Base-by-base conservation (phyloP, 257 asterid species). In the Salvia miltiorrhiza region DNA sequence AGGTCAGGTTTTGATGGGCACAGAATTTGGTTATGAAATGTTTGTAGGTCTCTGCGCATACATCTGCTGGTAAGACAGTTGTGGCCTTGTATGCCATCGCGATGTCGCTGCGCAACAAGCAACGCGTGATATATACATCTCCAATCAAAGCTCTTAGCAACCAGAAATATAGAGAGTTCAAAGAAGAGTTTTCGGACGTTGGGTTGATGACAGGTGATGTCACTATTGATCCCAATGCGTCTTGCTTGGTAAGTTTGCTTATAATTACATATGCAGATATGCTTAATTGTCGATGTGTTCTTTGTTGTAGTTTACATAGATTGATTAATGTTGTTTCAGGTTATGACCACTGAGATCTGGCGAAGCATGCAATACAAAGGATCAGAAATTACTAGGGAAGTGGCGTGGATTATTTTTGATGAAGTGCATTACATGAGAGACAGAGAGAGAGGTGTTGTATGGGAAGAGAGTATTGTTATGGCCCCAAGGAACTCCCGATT, bases 351-450 rank as follows among this genome's bases (percentile, higher is more conserved):
- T 0, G 99, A 94, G 83, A 87, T 94, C 72, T 91, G 97, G 99
- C 90, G 97, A 45, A 94, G 97, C 76, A 90, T 94, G 99, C 96
- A 83, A 86, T 94, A 94, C 83, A 94, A 89, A 80, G 99, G 97
- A 66, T 90, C 97, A 47, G 97, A 93, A 76, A 90, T 87, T 69
- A 84, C 76, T 9, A 79, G 96, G 78, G 97, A 94, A 85, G 99
- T 94, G 43, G 99, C 99, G 5, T 94, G 99, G 99, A 76, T 91
- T 69, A 80, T 90, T 53, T 94, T 94, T 78, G 99, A 94, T 75
- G 99, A 94, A 83, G 97, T 94, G 76, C 99, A 94, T 80, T 94
- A 94, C 83, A 94, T 91, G 97, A 88, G 96, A 81, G 99, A 94
- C 63, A 79, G 95, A 70, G 99, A 93, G 79, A 85, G 99, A 72